phyloP scores from a whole-genome alignment of 768 basidiomycete species.

The Tricholoma furcatifolium region DNA sequence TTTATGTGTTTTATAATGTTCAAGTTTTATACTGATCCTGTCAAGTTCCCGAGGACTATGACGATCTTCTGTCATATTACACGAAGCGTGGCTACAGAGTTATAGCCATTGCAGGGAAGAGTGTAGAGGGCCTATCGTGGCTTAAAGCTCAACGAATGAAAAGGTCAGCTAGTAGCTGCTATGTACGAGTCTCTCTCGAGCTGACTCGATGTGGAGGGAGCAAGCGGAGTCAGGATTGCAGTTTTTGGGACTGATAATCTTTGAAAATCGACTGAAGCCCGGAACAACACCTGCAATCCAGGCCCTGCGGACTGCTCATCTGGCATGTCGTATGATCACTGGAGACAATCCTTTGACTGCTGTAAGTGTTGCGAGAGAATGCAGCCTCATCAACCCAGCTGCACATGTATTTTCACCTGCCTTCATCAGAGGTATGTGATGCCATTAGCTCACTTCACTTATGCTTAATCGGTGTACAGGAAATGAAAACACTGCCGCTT shows the following conservation, averaged over 20 bases:
- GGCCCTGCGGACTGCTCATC: conserved; percentile 81
- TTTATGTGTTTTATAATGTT: conserved; percentile 7
- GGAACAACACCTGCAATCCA: conserved; percentile 91
- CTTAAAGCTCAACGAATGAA: conserved; percentile 96
- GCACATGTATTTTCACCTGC: conserved; percentile 85
- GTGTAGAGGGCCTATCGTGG: conserved; percentile 91
- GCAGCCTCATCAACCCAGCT: conserved; percentile 81
- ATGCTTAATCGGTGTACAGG: conserved; percentile 36
- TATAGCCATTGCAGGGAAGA: conserved; percentile 97
- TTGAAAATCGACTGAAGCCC: conserved; percentile 96
- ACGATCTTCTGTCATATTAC: conserved; percentile 94
- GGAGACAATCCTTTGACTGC: conserved; percentile 97
- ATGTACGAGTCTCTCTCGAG: not conserved
- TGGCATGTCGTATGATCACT: conserved; percentile 97
- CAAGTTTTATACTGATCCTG: conserved; percentile 3
- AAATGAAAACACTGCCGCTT: conserved; percentile 44
- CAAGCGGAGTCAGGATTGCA: conserved; percentile 89
- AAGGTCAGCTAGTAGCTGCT: conserved; percentile 48
- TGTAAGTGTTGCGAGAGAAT: conserved; percentile 95
- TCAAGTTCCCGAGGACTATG: conserved; percentile 93
- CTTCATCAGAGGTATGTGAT: conserved; percentile 66
- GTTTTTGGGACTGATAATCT: conserved; percentile 95
- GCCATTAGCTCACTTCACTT: not conserved
- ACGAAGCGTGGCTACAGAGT: conserved; percentile 96
- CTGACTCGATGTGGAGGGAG: conserved; percentile 53